Conservation (phyloP, 176 grass and related monocot species). For the Areca catechu region DNA sequence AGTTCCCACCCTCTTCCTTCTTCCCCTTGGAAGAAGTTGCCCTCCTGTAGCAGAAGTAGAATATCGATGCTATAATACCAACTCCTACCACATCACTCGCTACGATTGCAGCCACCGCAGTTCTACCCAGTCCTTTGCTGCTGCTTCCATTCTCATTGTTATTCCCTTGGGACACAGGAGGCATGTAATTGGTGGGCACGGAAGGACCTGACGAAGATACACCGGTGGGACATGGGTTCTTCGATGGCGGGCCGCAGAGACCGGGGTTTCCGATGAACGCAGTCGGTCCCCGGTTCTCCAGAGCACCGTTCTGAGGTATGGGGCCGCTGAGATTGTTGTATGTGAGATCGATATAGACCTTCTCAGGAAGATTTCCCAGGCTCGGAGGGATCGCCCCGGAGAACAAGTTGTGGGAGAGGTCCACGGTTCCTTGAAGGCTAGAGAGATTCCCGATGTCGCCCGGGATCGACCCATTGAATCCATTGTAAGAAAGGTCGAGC, state of each 20-base stretch:
- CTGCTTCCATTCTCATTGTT: conserved; percentile 9
- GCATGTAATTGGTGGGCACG: conserved; percentile 33
- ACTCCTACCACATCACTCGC: conserved; percentile 65
- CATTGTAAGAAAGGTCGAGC: conserved; percentile 82
- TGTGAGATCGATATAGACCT: conserved; percentile 81
- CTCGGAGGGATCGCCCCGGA: conserved; percentile 61
- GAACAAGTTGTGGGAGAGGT: conserved; percentile 80
- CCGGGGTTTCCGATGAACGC: conserved; percentile 68
- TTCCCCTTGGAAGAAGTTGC: conserved; percentile 36
- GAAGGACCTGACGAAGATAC: conserved; percentile 32
- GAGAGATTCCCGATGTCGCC: conserved; percentile 58
- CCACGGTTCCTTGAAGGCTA: conserved; percentile 58
- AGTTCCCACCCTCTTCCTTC: neutral
- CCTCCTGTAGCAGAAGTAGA: conserved; percentile 70
- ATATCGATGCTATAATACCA: conserved; percentile 52
- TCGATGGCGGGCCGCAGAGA: conserved; percentile 70
- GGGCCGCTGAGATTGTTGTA: conserved; percentile 88
- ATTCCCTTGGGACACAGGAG: conserved; percentile 5
- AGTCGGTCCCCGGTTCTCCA: conserved; percentile 66
- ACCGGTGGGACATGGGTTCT: conserved; percentile 49
- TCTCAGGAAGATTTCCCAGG: conserved; percentile 75
- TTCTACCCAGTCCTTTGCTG: conserved; percentile 46
- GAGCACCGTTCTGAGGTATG: conserved; percentile 64
- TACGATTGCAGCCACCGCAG: conserved; percentile 51
- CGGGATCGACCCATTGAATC: conserved; percentile 46